phyloP scores from a whole-genome alignment of 306 rosid genomes.

The Quercus dentata region DNA sequence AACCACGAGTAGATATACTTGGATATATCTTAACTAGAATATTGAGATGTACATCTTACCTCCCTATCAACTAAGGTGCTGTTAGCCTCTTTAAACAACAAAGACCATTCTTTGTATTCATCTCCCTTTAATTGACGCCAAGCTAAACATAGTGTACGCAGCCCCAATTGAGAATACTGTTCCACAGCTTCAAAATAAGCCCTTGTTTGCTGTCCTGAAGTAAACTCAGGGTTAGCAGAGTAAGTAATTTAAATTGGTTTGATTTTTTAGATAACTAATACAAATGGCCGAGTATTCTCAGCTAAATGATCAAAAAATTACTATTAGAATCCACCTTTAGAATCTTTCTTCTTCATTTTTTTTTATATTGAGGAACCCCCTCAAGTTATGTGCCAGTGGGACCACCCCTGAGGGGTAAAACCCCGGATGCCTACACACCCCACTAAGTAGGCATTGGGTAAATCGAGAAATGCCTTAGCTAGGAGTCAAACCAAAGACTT shows the following conservation, averaged over 20 bases:
- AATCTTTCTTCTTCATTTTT: not conserved
- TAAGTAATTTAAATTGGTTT: not conserved
- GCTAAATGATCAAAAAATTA: not conserved
- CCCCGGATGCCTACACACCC: too few species aligned
- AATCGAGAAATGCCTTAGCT: too few species aligned
- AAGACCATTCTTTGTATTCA: constrained; percentile 85
- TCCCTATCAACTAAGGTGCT: constrained; percentile 96
- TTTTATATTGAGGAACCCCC: too few species aligned
- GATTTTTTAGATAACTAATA: not conserved
- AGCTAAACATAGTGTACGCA: constrained; percentile 88
- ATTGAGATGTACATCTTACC: constrained; percentile 50
- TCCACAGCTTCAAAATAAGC: constrained; percentile 85
- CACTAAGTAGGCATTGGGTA: too few species aligned
- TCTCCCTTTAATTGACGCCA: constrained; percentile 88
- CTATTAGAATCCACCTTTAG: not conserved
- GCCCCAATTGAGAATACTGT: constrained; percentile 87
- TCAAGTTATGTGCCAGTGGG: too few species aligned
- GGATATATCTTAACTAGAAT: constrained; percentile 4
- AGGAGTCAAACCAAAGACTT: too few species aligned
- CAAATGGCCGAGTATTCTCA: not conserved
- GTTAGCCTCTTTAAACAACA: constrained; percentile 90
- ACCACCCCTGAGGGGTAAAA: too few species aligned
- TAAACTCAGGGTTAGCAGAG: constrained; percentile 6
- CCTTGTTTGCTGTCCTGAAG: constrained; percentile 95
- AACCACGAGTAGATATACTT: not conserved